phyloP scores from a whole-genome alignment of 78 protist species.

The Guillardia theta region DNA sequence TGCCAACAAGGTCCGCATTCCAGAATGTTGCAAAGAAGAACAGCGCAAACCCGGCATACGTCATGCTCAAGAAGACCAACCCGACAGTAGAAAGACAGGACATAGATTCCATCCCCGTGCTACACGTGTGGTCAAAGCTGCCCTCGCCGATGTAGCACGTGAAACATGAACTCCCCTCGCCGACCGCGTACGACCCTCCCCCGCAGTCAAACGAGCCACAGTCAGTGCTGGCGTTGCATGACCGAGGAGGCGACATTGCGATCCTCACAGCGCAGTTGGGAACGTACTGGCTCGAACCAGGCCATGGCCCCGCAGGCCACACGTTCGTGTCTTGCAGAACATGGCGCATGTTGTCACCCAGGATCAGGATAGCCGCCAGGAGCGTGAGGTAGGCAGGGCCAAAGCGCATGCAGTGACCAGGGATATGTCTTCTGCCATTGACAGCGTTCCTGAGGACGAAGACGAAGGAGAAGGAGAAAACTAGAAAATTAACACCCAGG shows the following conservation, averaged over 20 bases:
- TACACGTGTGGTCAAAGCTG: too few relatives aligned
- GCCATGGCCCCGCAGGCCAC: background rate
- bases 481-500: background rate
- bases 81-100: background rate
- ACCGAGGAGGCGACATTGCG: background rate
- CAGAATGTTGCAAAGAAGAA: background rate
- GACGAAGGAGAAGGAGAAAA: background rate
- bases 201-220: background rate
- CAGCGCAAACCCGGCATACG: background rate
- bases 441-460: too few relatives aligned
- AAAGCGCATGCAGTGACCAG: background rate
- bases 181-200: background rate
- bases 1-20: slow-evolving; percentile 1
- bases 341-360: background rate
- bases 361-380: background rate
- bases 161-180: background rate
- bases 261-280: background rate
- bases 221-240: background rate
- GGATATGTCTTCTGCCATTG: too few relatives aligned
- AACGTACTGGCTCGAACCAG: background rate
- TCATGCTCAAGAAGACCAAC: background rate
- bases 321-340: background rate
- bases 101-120: background rate
- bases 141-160: background rate
- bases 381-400: slow-evolving; percentile 6